A percentile compares a stretch with the other conserved stretches of the same genome.
These are phyloP conservation scores for Steccherinum ochraceum DNA, from an alignment of 768 basidiomycete genomes.

Conservation along the genomic window DNA sequence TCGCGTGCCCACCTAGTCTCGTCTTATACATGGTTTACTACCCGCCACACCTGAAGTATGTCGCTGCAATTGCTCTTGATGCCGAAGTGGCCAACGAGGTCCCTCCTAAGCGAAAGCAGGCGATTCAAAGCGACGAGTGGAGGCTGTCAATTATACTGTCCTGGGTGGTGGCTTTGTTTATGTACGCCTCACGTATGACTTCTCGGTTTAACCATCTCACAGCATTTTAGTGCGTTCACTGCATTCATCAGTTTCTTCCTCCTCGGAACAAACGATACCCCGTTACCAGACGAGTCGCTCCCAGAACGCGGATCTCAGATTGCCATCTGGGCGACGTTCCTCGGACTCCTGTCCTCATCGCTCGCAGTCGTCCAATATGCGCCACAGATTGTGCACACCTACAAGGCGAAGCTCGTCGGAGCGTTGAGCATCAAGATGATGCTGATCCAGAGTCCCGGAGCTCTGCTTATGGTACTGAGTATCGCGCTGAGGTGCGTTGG, in stretches of 20 bases:
- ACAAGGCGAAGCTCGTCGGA: constrained; percentile 73
- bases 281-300: constrained; percentile 25
- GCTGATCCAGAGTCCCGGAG: constrained; percentile 90
- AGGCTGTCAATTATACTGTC: constrained; percentile 68
- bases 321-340: constrained; percentile 73
- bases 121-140: constrained; percentile 66
- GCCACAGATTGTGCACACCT: constrained; percentile 83
- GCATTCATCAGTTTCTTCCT: constrained; percentile 59
- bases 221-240: constrained; percentile 41
- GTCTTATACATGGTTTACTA: constrained; percentile 92
- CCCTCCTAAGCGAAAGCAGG: constrained; percentile 36
- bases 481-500: constrained; percentile 58
- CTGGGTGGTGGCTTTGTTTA: constrained; percentile 62
- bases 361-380: constrained; percentile 83
- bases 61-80: constrained; percentile 15
- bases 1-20: constrained; percentile 42
- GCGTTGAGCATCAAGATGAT: constrained; percentile 95
- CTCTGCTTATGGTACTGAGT: constrained; percentile 78
- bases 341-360: constrained; percentile 75
- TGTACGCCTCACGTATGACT: constrained; percentile 48
- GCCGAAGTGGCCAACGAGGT: constrained; percentile 34
- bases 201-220: constrained; percentile 1
- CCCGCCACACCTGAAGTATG: constrained; percentile 76
- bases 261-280: constrained; percentile 36
- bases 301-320: constrained; percentile 25